These are phyloP conservation scores for Zymoseptoria passerinii DNA, from an alignment of 2,329 filamentous ascomycete species.

Conservation along the genomic window DNA sequence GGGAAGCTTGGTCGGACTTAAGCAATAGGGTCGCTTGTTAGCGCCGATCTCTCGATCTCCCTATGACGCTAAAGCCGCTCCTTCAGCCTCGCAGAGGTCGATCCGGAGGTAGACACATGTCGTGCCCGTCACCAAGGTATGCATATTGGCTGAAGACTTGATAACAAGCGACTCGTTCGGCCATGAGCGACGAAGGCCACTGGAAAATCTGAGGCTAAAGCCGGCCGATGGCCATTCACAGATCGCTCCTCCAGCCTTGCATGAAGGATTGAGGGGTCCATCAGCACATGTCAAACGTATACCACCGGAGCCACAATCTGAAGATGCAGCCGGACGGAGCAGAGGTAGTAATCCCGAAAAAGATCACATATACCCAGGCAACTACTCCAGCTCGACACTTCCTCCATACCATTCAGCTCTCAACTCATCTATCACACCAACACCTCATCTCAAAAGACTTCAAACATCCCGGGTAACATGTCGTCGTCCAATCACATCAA, in stretches of 20 bases:
- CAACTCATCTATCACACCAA: background rate
- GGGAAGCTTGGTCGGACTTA: background rate
- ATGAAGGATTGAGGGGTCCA: too few relatives aligned
- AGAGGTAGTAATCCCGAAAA: background rate
- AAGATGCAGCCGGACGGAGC: background rate
- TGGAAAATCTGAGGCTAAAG: too few relatives aligned
- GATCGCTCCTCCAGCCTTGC: too few relatives aligned
- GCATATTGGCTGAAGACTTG: too few relatives aligned
- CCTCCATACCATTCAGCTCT: background rate
- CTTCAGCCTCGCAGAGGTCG: background rate
- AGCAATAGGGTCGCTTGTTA: background rate
- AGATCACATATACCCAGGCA: background rate
- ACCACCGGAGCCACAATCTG: background rate
- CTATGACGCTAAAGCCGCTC: background rate
- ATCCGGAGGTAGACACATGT: background rate
- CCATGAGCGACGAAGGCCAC: too few relatives aligned
- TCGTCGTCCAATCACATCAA: conserved; percentile 22
- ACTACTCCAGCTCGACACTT: background rate
- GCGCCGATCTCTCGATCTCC: background rate
- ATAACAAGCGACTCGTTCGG: too few relatives aligned
- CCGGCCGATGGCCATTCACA: too few relatives aligned
- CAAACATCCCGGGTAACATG: background rate
- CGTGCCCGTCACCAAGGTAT: too few relatives aligned
- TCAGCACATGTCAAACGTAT: background rate
- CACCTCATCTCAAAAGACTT: background rate